Base-by-base conservation (phyloP, 2,329 filamentous ascomycete species). In the Aureobasidium sp. region DNA sequence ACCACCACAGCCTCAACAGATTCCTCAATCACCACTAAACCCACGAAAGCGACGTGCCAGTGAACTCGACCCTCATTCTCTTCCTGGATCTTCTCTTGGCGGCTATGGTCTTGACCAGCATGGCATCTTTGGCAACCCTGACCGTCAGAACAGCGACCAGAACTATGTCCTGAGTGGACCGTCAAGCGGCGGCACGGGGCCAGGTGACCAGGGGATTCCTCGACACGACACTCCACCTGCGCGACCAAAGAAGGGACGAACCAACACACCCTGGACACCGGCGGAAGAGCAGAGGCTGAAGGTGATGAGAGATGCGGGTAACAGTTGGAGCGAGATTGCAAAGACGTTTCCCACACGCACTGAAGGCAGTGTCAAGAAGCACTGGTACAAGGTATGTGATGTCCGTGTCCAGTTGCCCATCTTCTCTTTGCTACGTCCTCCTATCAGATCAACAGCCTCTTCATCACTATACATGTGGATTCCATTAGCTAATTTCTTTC, bases 181-280 rank as follows among this genome's bases (percentile, higher is more conserved):
- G 3, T 49, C 44, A 6, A 6, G 15, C 19, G 31, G 45, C 22
- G 57, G 57, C 12, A 8, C 22, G 11, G 45, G 44, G 9, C 44
- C 35, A 7, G 57, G 57, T 42, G 57, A 60, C 24, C 29, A 47
- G 15, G 45, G 57, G 8, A 60, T 60, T 6, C 57, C 57, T 22
- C 57, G 57, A 42, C 57, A 60, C 27, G 57, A 60, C 15, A 40
- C 45, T 4, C 57, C 57, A 5, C 57, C 57, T 22, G 35, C 45
- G 24, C 57, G 57, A 66, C 56, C 84, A 52, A 99, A 97, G 79
- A 97, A 97, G 79, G 94, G 91, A 70, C 83, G 94, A 64, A 97
- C 94, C n/a, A 99, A 99, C 73, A 99, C 94, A 2, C 94, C 94
- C 0, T 99, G 94, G 94, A 97, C 92, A 1, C 90, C 93, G 2